Base-by-base conservation (phyloP, 768 basidiomycete genomes). In the Chiua virens region DNA sequence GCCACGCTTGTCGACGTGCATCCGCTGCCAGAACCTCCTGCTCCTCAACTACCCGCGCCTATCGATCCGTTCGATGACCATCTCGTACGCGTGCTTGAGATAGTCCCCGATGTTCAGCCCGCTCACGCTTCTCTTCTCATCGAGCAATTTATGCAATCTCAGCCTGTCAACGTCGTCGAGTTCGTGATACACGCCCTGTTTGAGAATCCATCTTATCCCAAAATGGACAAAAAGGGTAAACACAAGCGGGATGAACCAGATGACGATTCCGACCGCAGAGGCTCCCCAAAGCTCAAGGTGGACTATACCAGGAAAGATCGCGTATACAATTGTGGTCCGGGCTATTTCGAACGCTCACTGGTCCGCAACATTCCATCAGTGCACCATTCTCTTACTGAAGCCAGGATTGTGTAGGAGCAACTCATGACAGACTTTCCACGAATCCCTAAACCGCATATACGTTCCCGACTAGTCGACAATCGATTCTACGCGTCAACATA, bases 61-160 rank as follows among this genome's bases (percentile, higher is more conserved):
- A 58, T 47, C 49, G 71, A 51, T 53, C 57, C 49, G 51, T 47
- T 54, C 50, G 70, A 70, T 41, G 58, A 30, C 17, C 67, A 61
- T 39, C 52, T 85, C 27, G 74, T 79, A 2, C 80, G 74, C 37
- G 74, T 89, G 27, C 71, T 86, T 34, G 86, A 88, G 58, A 78
- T 91, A 40, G 65, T 89, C 13, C 89, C 89, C 0, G 86, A 89
- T 57, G 85, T 89, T 21, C 74, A 78, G 20, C 81, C 83, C 5
- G 70, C 74, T 3, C 76, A 89, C 55, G 78, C 77, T 13, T 61
- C 74, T 21, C 54, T 63, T 2, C 79, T 88, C 28, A 61, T 88
- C 27, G 66, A 73, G 34, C 61, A 73, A 39, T 70, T 78, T 53
- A 62, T 78, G 25, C 67, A 72, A 5, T 58, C 67, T 5, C 70